A percentile compares a stretch with the other conserved stretches of the same genome.
Conservation (phyloP, 2,329 filamentous ascomycete genomes). For the Colletotrichum scovillei region DNA sequence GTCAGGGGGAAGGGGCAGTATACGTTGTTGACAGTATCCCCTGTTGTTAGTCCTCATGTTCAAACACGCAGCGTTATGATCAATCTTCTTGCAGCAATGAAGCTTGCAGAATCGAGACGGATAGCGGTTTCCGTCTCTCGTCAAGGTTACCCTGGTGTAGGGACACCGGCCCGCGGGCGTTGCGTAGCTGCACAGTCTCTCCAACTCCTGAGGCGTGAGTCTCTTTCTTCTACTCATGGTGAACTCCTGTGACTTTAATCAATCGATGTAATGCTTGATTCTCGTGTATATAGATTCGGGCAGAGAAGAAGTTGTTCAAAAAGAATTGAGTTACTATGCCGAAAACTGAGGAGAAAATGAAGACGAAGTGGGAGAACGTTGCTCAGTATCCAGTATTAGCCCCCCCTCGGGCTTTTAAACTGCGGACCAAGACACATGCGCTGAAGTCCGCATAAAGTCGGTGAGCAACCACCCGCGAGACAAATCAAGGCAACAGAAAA, state of each 20-base stretch:
- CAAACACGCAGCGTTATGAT: slow-evolving; percentile 23
- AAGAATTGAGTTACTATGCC: no score
- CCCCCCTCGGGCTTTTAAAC: background rate
- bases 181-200: slow-evolving; percentile 27
- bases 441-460: slow-evolving; percentile 7
- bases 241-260: background rate
- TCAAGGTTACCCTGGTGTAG: slow-evolving; percentile 21
- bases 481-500: background rate
- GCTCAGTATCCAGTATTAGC: no score
- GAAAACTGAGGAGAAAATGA: background rate
- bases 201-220: slow-evolving; percentile 23
- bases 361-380: background rate
- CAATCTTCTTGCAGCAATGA: slow-evolving; percentile 37
- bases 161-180: slow-evolving; percentile 24
- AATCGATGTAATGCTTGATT: background rate
- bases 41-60: slow-evolving; percentile 25
- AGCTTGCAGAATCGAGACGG: slow-evolving; percentile 28
- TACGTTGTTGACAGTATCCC: slow-evolving; percentile 32
- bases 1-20: no score
- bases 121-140: slow-evolving; percentile 18
- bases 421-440: background rate
- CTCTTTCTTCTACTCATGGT: slow-evolving; percentile 16
- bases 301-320: background rate
- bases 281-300: no score
- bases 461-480: slow-evolving; percentile 21